Evolutionary conservation across 768 basidiomycete genomes (phyloP).

Genomic region (Suillus variegatus): DNA sequence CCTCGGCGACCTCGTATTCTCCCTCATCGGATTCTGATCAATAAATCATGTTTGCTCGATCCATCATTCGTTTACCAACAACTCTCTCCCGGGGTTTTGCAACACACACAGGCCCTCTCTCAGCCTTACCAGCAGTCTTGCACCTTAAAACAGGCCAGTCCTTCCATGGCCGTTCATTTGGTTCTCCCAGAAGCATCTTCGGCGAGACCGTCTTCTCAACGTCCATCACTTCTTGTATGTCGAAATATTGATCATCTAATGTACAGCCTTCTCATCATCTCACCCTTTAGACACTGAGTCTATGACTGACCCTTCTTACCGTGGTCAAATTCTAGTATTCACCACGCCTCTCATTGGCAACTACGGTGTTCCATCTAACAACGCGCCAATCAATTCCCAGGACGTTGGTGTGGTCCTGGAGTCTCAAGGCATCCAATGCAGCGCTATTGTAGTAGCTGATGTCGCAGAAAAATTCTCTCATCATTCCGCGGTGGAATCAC

Average conservation of each 20-base stretch:
- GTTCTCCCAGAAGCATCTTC: constrained; percentile 81
- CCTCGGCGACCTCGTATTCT: constrained; percentile 89
- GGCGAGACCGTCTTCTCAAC: constrained; percentile 99
- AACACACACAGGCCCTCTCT: constrained; percentile 55
- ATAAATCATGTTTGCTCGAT: constrained; percentile 59
- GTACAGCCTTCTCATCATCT: constrained; percentile 12
- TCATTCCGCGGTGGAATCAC: constrained; percentile 89
- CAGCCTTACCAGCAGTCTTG: constrained; percentile 71
- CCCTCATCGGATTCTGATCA: constrained; percentile 48
- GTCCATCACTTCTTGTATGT: constrained; percentile 94
- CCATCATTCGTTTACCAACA: constrained; percentile 48
- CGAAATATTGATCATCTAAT: neutral
- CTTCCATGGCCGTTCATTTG: constrained; percentile 88
- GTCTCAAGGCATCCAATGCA: constrained; percentile 86
- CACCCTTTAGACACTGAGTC: constrained; percentile 87
- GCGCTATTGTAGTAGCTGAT: constrained; percentile 91
- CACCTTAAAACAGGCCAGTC: constrained; percentile 95
- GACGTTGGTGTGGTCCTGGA: constrained; percentile 91
- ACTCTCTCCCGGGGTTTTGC: constrained; percentile 59
- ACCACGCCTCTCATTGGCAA: constrained; percentile 98
- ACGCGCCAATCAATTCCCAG: constrained; percentile 64
- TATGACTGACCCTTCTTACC: constrained; percentile 99
- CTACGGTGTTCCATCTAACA: constrained; percentile 92
- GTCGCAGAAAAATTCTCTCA: constrained; percentile 96
- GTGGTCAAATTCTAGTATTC: constrained; percentile 97